A percentile compares a stretch with the other conserved stretches of the same genome.
Evolutionary conservation across 371 early-diverging fungal species (phyloP).

Genomic region (Mucor mucedo): DNA sequence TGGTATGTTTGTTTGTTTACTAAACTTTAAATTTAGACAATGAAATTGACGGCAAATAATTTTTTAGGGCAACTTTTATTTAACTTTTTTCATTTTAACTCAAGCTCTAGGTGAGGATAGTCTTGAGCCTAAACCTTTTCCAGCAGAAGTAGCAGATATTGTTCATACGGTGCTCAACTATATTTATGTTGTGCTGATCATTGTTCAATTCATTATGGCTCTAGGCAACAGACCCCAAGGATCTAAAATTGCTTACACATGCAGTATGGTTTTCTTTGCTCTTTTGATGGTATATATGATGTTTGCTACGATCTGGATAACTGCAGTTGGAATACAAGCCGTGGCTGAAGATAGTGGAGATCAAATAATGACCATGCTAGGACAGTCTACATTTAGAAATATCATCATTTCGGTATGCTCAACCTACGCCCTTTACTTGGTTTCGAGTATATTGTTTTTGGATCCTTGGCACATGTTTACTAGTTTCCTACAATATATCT

Average conservation of each 20-base stretch:
- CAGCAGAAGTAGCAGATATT: slow-evolving; percentile 15
- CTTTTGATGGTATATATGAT: slow-evolving; percentile 67
- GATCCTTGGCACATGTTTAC: slow-evolving; percentile 96
- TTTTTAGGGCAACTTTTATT: slow-evolving; percentile 69
- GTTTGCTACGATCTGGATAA: slow-evolving; percentile 63
- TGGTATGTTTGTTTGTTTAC: slow-evolving; percentile 45
- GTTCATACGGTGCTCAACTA: slow-evolving; percentile 44
- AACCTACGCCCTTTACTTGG: slow-evolving; percentile 71
- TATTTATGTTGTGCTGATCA: slow-evolving; percentile 57
- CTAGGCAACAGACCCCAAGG: slow-evolving; percentile 84
- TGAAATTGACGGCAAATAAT: background rate
- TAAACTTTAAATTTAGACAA: background rate
- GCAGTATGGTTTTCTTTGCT: slow-evolving; percentile 52
- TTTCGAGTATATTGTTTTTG: slow-evolving; percentile 66
- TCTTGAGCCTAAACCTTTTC: slow-evolving; percentile 28
- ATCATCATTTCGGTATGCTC: slow-evolving; percentile 66
- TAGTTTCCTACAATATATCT: slow-evolving; percentile 83
- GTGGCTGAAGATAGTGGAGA: slow-evolving; percentile 35
- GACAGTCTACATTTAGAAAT: slow-evolving; percentile 54
- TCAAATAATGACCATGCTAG: slow-evolving; percentile 37
- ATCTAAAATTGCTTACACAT: slow-evolving; percentile 41
- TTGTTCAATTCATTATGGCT: slow-evolving; percentile 66
- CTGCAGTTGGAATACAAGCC: slow-evolving; percentile 43
- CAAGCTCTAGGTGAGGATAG: slow-evolving; percentile 26
- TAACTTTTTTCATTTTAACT: slow-evolving; percentile 76